Conservation (phyloP, 2,329 filamentous ascomycete genomes). For the Basipetospora chlamydospora region DNA sequence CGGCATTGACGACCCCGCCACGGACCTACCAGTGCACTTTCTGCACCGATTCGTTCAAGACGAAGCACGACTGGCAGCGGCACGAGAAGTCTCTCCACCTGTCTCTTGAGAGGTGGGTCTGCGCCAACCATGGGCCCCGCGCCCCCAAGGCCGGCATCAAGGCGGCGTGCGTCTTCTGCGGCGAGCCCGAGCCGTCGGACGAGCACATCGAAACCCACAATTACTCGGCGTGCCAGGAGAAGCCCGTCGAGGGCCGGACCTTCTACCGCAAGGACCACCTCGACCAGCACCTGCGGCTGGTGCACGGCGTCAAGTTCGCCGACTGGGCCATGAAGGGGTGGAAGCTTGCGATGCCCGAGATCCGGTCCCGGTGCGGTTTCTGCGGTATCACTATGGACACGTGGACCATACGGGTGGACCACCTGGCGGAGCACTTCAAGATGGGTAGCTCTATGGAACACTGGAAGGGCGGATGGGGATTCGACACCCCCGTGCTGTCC, state of each 20-base stretch:
- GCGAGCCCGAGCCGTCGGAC: constrained; percentile 36
- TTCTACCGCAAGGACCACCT: constrained; percentile 55
- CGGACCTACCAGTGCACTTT: constrained; percentile 54
- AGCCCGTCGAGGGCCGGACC: constrained; percentile 43
- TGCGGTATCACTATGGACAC: constrained; percentile 47
- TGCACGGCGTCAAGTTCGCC: constrained; percentile 46
- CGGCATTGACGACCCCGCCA: constrained; percentile 24
- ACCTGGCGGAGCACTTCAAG: constrained; percentile 55
- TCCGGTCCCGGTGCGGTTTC: constrained; percentile 51
- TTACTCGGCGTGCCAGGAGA: constrained; percentile 51
- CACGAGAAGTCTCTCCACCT: constrained; percentile 55
- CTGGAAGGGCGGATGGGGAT: constrained; percentile 59
- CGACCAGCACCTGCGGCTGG: constrained; percentile 49
- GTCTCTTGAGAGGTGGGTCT: constrained; percentile 53
- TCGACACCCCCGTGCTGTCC: constrained; percentile 43
- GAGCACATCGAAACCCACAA: constrained; percentile 45
- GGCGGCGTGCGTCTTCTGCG: constrained; percentile 44
- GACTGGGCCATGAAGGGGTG: constrained; percentile 51
- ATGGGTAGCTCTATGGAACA: constrained; percentile 51
- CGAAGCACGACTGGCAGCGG: constrained; percentile 55
- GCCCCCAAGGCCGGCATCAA: constrained; percentile 44
- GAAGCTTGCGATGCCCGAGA: constrained; percentile 45
- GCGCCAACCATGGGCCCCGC: constrained; percentile 39
- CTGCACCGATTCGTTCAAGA: constrained; percentile 53
- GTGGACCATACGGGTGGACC: constrained; percentile 46